These are phyloP conservation scores for Mortierella sp. DNA, from an alignment of 371 early-diverging fungal species.

Conservation along the genomic window DNA sequence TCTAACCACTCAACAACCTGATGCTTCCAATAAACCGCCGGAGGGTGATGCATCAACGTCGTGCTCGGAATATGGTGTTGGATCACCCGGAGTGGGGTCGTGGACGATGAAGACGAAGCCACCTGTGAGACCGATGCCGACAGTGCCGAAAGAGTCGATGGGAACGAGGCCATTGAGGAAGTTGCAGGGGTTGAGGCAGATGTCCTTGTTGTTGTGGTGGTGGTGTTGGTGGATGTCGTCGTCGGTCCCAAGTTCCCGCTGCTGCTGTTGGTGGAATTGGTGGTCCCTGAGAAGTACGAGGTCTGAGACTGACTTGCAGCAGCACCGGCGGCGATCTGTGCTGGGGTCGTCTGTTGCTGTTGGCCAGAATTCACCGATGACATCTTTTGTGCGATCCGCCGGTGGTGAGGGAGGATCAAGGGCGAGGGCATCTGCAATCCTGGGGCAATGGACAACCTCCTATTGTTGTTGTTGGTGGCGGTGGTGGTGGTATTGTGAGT, in stretches of 20 bases:
- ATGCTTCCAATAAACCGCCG: constrained; percentile 53
- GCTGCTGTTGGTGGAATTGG: not conserved
- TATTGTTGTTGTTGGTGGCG: no score
- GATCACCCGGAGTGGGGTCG: constrained; percentile 20
- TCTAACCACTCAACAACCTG: constrained; percentile 56
- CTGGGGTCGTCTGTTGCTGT: not conserved
- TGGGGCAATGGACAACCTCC: not conserved
- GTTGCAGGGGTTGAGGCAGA: constrained; percentile 18
- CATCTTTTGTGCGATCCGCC: constrained; percentile 29
- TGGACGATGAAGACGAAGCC: constrained; percentile 19
- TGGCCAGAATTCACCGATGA: not conserved
- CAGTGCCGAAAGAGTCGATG: constrained; percentile 7
- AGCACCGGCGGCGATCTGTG: not conserved
- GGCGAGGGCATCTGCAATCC: constrained; percentile 42
- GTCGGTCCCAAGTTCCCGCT: not conserved
- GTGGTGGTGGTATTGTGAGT: not conserved
- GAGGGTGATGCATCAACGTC: constrained; percentile 40
- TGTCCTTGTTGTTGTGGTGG: constrained; percentile 3
- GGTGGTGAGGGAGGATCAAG: constrained; percentile 44
- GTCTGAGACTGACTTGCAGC: not conserved
- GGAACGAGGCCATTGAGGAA: constrained; percentile 7
- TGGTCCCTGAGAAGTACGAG: not conserved
- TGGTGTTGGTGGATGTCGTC: not conserved
- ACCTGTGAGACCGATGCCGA: constrained; percentile 32
- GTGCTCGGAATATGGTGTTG: constrained; percentile 37